A percentile compares a stretch with the other conserved stretches of the same genome.
These are phyloP conservation scores for Crithidia expoeki DNA, from an alignment of 208 protist species.

Conservation along the genomic window DNA sequence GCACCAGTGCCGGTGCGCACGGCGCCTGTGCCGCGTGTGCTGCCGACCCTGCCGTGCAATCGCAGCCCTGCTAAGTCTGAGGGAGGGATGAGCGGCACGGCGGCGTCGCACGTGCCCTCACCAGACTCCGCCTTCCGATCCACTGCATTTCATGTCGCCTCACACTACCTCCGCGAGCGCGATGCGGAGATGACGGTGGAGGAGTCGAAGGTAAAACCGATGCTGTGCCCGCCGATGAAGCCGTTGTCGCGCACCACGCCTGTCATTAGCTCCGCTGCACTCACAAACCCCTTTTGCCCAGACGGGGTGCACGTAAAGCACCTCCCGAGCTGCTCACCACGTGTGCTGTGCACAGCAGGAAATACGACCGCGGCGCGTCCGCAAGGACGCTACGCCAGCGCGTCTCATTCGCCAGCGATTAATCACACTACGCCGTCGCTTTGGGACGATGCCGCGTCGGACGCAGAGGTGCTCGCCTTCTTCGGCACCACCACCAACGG, in stretches of 20 bases:
- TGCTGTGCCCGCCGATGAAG: slow-evolving; percentile 13
- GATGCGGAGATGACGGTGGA: background rate
- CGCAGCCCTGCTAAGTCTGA: background rate
- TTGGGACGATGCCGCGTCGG: slow-evolving; percentile 22
- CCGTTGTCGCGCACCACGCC: background rate
- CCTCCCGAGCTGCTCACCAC: slow-evolving; percentile 19
- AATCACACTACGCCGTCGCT: background rate
- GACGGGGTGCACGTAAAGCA: slow-evolving; percentile 20
- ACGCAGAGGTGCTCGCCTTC: slow-evolving; percentile 32
- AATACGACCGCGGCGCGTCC: background rate
- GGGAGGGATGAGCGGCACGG: background rate
- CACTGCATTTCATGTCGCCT: background rate
- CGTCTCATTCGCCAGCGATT: too few species aligned
- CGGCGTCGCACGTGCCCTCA: background rate
- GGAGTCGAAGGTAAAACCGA: slow-evolving; percentile 12
- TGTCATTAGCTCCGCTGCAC: background rate
- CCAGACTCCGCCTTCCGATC: slow-evolving; percentile 9
- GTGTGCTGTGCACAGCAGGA: background rate
- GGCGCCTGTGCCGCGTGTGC: background rate
- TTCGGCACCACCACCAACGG: slow-evolving; percentile 14
- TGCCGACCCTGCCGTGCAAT: slow-evolving; percentile 6
- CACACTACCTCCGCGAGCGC: background rate
- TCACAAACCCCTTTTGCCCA: slow-evolving; percentile 29
- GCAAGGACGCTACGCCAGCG: background rate
- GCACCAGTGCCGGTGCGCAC: slow-evolving; percentile 12